Conservation (phyloP, 352 stramenopile species). For the Phytophthora tentaculata region DNA sequence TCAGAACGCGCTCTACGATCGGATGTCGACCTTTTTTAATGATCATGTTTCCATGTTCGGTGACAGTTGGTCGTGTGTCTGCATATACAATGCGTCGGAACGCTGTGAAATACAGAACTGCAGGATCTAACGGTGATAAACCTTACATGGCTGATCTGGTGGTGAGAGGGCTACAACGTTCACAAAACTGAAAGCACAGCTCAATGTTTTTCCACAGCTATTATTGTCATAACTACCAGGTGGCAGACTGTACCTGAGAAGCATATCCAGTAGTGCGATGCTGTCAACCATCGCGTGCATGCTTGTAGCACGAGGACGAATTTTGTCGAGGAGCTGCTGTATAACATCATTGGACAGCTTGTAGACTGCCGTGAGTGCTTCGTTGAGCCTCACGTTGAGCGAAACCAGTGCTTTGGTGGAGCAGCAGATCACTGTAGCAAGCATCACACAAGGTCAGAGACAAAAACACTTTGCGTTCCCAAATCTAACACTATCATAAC, state of each 20-base stretch:
- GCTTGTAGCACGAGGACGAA: conserved; percentile 68
- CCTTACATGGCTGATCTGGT: conserved; percentile 73
- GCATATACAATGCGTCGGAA: neutral
- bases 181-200: conserved; percentile 66
- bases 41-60: conserved; percentile 70
- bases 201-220: neutral
- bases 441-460: conserved; percentile 18
- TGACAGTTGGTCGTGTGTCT: conserved; percentile 80
- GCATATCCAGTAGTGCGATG: conserved; percentile 92
- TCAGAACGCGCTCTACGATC: conserved; percentile 72
- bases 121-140: neutral
- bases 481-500: conserved; percentile 26
- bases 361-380: conserved; percentile 87
- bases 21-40: conserved; percentile 87
- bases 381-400: conserved; percentile 82
- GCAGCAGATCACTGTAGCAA: conserved; percentile 73
- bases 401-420: conserved; percentile 89
- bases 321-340: conserved; percentile 81
- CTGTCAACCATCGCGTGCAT: conserved; percentile 91
- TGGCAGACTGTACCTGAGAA: conserved; percentile 67
- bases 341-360: conserved; percentile 90
- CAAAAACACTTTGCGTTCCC: neutral
- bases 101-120: conserved; percentile 6
- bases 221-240: conserved; percentile 1
- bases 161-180: conserved; percentile 86